These are phyloP conservation scores for Rutstroemia sp. DNA, from an alignment of 2,329 filamentous ascomycete genomes.

Conservation along the genomic window DNA sequence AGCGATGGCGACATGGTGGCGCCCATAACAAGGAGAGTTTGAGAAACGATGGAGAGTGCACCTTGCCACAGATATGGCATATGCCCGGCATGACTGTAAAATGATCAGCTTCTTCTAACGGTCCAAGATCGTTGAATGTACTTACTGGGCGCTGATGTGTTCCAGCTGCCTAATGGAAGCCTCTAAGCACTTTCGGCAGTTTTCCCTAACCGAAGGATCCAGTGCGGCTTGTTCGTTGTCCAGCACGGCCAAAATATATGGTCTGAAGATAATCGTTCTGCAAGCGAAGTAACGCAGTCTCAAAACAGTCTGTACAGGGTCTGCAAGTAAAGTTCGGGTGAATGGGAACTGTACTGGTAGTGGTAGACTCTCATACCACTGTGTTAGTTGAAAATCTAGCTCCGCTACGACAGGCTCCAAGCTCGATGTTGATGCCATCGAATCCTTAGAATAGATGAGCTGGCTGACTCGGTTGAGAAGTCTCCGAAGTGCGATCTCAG, in stretches of 20 bases:
- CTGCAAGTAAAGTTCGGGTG: constrained; percentile 55
- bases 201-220: constrained; percentile 67
- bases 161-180: constrained; percentile 74
- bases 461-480: constrained; percentile 74
- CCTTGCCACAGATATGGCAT: constrained; percentile 85
- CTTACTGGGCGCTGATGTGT: constrained; percentile 69
- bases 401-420: constrained; percentile 73
- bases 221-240: constrained; percentile 67
- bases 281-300: constrained; percentile 77
- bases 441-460: constrained; percentile 70
- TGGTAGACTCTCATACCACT: constrained; percentile 79
- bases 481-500: constrained; percentile 71
- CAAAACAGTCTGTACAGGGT: constrained; percentile 72
- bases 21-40: constrained; percentile 76
- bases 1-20: constrained; percentile 73
- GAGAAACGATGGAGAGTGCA: constrained; percentile 73
- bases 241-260: constrained; percentile 72
- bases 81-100: constrained; percentile 64
- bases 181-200: constrained; percentile 75
- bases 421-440: constrained; percentile 62
- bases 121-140: constrained; percentile 15
- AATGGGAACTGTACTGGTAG: constrained; percentile 71
- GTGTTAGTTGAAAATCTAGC: constrained; percentile 72
- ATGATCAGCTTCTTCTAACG: constrained; percentile 12
- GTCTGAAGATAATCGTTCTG: constrained; percentile 78